A percentile compares a stretch with the other conserved stretches of the same genome.
phyloP scores from a whole-genome alignment of 495 filamentous ascomycete species.

The Arthonia radiata region DNA sequence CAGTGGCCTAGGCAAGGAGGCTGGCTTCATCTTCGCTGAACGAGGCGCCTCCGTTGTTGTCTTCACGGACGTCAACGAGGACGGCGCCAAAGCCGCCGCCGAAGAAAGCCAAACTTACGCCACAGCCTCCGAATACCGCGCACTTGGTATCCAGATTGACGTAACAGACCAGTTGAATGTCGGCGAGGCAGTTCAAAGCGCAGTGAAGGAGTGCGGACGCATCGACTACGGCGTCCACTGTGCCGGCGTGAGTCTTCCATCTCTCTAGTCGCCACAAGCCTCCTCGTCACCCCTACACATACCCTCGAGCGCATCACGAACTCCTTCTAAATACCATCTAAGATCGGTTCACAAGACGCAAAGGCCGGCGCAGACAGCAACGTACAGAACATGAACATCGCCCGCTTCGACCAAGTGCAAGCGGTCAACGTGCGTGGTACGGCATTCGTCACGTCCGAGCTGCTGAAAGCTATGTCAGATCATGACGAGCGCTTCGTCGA shows the following conservation, averaged over 20 bases:
- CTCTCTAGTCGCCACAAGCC: not conserved
- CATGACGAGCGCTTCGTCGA: conserved; percentile 9
- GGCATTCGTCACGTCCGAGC: conserved; percentile 6
- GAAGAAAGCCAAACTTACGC: conserved; percentile 9
- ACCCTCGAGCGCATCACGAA: too few relatives aligned
- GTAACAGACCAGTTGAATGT: conserved; percentile 12
- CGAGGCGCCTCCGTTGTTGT: conserved; percentile 13
- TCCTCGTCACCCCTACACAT: not conserved
- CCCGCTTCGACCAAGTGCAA: conserved; percentile 7
- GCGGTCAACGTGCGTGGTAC: conserved; percentile 7
- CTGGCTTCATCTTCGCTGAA: conserved; percentile 11
- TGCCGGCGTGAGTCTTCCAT: conserved; percentile 16
- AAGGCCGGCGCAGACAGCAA: too few relatives aligned
- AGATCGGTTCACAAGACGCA: too few relatives aligned
- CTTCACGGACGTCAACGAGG: conserved; percentile 15
- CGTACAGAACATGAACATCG: too few relatives aligned
- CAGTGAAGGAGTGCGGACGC: conserved; percentile 10
- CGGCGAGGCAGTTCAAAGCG: conserved; percentile 8
- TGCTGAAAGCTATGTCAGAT: conserved; percentile 7
- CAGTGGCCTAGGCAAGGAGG: conserved; percentile 15
- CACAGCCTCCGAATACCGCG: conserved; percentile 10
- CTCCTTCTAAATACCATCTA: too few relatives aligned
- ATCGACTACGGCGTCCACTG: conserved; percentile 17
- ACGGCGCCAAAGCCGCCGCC: conserved; percentile 7
- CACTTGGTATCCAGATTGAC: conserved; percentile 11